Conservation (phyloP, 2,329 filamentous ascomycete genomes). For the Penicillium sp. region DNA sequence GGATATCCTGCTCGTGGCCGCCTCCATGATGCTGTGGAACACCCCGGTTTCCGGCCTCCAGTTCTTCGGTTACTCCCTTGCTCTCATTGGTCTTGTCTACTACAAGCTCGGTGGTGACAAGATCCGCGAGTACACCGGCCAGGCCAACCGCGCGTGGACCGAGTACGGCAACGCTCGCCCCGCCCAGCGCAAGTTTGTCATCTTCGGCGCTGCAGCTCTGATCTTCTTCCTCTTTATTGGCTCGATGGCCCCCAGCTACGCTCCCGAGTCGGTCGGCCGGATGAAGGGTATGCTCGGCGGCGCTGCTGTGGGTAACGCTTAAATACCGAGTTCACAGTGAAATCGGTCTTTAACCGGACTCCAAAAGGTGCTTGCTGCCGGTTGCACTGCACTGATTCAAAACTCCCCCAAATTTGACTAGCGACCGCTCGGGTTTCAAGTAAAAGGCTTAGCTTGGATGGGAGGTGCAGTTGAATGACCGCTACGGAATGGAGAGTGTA, state of each 20-base stretch:
- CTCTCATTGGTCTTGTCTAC: constrained; percentile 63
- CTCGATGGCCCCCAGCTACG: constrained; percentile 55
- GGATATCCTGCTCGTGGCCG: constrained; percentile 76
- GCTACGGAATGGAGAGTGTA: too few relatives aligned
- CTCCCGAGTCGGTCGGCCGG: constrained; percentile 34
- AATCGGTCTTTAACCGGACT: too few relatives aligned
- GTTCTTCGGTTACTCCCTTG: constrained; percentile 73
- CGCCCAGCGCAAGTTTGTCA: constrained; percentile 70
- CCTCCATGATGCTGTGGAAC: constrained; percentile 74
- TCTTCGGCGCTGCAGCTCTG: constrained; percentile 63
- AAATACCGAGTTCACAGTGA: too few relatives aligned
- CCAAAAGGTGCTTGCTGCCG: too few relatives aligned
- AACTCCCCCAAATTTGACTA: too few relatives aligned
- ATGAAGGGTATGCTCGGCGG: constrained; percentile 40
- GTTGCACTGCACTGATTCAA: too few relatives aligned
- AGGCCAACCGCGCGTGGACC: constrained; percentile 74
- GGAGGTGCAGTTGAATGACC: too few relatives aligned
- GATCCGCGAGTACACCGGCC: constrained; percentile 72
- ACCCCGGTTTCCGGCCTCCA: constrained; percentile 69
- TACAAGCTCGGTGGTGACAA: constrained; percentile 73
- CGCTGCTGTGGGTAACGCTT: constrained; percentile 29
- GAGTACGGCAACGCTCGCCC: constrained; percentile 79
- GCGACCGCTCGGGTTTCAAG: too few relatives aligned
- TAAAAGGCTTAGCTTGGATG: too few relatives aligned
- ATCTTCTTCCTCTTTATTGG: constrained; percentile 70